Base-by-base conservation (phyloP, 2,329 filamentous ascomycete species). In the Penicillium sp. region DNA sequence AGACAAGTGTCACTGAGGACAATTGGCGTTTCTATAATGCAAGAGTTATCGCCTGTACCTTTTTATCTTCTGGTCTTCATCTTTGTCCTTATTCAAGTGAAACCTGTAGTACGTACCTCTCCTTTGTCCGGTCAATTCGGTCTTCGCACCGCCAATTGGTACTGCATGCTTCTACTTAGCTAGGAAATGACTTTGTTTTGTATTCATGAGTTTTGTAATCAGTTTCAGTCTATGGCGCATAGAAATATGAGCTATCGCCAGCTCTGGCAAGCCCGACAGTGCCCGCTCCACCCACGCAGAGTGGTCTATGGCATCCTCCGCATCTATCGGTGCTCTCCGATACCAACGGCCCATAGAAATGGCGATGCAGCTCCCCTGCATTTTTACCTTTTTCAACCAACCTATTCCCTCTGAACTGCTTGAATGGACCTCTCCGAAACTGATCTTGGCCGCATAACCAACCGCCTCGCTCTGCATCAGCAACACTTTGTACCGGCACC, bases 311-410 rank as follows among this genome's bases (percentile, higher is more conserved):
- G 58, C 57, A 58, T 52, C 57, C 57, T 60, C 58, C 58, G 58
- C 55, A 54, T 50, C 49, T 52, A 55, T 67, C 67, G 68, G 67
- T 65, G 58, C 53, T 52, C 66, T 70, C 67, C 68, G 68, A 70
- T 59, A 59, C 56, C 35, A 47, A 48, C 48, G 50, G 52, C 55
- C 56, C 58, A 55, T 50, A 53, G 49, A 59, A 56, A 56, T 44
- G 18, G 50, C 46, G 32, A 47, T 42, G 10, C 41, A 42, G 20
- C 23, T 41, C 32, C 24, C 46, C 23, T 46, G 31, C 15, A 24
- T 37, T 46, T 43, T 40, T 10, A 46, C 27, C 44, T 27, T 54
- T 23, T 49, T 41, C 20, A 31, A 25, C 15, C 18, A 28, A 39
- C 29, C 25, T 33, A 42, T 43, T 44, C 35, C 49, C n/a, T 31